These are phyloP conservation scores for Dothistroma pini DNA, from an alignment of 2,329 filamentous ascomycete species.

Conservation along the genomic window DNA sequence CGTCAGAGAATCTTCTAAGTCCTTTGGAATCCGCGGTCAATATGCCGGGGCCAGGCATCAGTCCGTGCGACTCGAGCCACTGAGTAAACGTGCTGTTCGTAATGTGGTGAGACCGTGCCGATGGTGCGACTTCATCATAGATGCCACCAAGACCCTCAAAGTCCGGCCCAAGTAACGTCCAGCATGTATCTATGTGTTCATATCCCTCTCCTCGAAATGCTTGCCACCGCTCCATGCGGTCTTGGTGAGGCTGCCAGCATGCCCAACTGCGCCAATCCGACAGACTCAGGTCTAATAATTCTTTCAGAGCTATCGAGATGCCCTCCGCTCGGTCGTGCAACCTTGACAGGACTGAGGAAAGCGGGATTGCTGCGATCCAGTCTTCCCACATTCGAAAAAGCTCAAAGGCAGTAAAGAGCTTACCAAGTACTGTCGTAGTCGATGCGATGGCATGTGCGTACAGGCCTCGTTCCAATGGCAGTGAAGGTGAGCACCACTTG, in stretches of 20 bases:
- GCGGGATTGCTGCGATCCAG: background rate
- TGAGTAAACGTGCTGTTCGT: background rate
- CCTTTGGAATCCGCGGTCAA: background rate
- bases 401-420: background rate
- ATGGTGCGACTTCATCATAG: background rate
- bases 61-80: background rate
- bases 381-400: background rate
- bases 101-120: background rate
- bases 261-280: constrained; percentile 3
- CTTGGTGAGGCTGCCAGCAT: background rate
- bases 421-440: background rate
- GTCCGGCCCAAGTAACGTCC: constrained; percentile 4
- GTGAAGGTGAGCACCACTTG: constrained; percentile 4
- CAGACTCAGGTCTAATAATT: background rate
- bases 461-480: background rate
- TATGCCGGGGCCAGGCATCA: background rate
- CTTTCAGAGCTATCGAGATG: background rate
- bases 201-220: background rate
- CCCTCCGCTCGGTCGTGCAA: background rate
- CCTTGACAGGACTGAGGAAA: background rate
- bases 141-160: background rate
- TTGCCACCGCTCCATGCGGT: background rate
- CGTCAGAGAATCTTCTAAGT: background rate
- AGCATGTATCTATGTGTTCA: background rate
- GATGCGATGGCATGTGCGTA: background rate